phyloP scores from a whole-genome alignment of 2,329 filamentous ascomycete genomes.

The Colletotrichum kahawae region DNA sequence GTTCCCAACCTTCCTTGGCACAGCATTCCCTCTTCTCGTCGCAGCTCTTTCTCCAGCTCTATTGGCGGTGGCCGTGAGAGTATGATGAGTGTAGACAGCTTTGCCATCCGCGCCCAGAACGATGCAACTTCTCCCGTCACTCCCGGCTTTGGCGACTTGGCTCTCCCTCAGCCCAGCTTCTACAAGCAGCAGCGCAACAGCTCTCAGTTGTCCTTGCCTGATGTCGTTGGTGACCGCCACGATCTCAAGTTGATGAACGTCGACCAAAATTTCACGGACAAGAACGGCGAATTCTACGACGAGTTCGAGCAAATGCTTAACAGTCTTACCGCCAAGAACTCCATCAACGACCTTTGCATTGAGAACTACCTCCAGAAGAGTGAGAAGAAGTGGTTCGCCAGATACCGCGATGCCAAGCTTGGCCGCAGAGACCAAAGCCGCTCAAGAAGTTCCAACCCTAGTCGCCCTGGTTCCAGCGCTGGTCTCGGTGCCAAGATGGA shows the following conservation, averaged over 20 bases:
- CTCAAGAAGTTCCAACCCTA: slow-evolving; percentile 34
- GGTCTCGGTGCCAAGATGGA: slow-evolving; percentile 25
- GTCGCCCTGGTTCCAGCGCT: slow-evolving; percentile 18
- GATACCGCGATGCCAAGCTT: slow-evolving; percentile 63
- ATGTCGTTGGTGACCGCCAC: slow-evolving; percentile 64
- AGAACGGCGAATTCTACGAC: slow-evolving; percentile 64
- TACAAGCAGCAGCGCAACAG: slow-evolving; percentile 38
- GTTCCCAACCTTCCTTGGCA: slow-evolving; percentile 15
- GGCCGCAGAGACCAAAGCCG: slow-evolving; percentile 44
- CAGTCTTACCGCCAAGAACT: slow-evolving; percentile 57
- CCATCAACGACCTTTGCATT: slow-evolving; percentile 64
- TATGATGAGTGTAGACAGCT: slow-evolving; percentile 28
- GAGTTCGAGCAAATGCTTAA: slow-evolving; percentile 63
- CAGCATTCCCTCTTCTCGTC: slow-evolving; percentile 15
- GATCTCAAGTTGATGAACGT: slow-evolving; percentile 70
- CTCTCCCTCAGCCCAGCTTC: slow-evolving; percentile 17
- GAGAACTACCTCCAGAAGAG: slow-evolving; percentile 68
- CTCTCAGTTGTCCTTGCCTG: slow-evolving; percentile 58
- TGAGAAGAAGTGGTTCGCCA: slow-evolving; percentile 70
- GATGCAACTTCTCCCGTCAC: slow-evolving; percentile 1
- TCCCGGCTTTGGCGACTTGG: slow-evolving; percentile 12
- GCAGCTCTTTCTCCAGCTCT: slow-evolving; percentile 20
- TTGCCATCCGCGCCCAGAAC: slow-evolving; percentile 28
- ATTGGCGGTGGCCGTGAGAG: slow-evolving; percentile 16
- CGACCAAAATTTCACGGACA: slow-evolving; percentile 71